Base-by-base conservation (phyloP, 768 basidiomycete species). In the Royoungia palumana region DNA sequence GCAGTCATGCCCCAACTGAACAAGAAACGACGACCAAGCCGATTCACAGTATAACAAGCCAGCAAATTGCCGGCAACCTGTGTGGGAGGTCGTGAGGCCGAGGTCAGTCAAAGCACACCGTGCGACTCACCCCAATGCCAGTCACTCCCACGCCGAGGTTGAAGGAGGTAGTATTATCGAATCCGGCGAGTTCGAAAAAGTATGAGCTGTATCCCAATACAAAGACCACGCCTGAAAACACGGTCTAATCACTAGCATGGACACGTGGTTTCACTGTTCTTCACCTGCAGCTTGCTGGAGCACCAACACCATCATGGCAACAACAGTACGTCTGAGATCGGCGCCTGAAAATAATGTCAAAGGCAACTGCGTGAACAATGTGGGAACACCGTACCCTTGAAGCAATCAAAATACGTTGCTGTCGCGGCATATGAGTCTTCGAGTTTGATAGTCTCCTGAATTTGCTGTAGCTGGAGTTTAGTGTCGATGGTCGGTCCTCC, bases 141-240 rank as follows among this genome's bases (percentile, higher is more conserved):
- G 53, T 59, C 27, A 65, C 47, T 7, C 64, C 62, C 17, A 65
- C 35, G 13, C 66, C 66, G 5, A 70, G 62, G 45, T 68, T 55
- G 44, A 71, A 70, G 1, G 69, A 65, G 1, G 62, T 58, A 44
- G 34, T 43, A 11, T 51, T 36, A 4, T 56, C 44, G 42, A 70
- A 69, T 21, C 69, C 65, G 13, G 69, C 60, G 30, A 71, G 69
- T 49, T 70, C 66, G 32, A 70, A 69, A 51, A 70, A 69, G 59
- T 70, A 70, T 40, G 60, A 61, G 13, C 63, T 61, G 42, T 42
- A 65, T n/a, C 63, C 58, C 44, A 64, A 47, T 6, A 64, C 55
- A 44, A 65, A 66, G 27, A 59, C 54, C 2, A 63, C 59, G 24
- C 64, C 64, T 64, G 19, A 38, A 37, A 38, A 41, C 19, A 35